Percentiles rank a stretch among this genome's conserved stretches.
Conservation (phyloP, 768 basidiomycete genomes). For the Russula sp. region DNA sequence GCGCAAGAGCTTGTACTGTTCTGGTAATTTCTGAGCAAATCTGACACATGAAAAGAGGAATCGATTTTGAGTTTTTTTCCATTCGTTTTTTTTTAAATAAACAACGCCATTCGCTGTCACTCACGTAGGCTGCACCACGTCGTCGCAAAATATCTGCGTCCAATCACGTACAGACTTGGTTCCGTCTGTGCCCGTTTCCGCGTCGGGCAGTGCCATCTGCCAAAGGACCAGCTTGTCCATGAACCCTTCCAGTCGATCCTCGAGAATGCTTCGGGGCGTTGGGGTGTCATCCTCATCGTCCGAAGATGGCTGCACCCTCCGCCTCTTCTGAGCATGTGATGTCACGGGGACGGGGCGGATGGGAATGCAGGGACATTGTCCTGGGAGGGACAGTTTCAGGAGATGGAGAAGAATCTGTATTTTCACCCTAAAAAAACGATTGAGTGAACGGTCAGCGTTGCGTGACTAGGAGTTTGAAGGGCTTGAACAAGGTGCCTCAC, state of each 20-base stretch:
- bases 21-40: constrained; percentile 2
- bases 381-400: constrained; percentile 56
- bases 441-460: no score
- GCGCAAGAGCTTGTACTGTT: constrained; percentile 22
- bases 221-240: constrained; percentile 70
- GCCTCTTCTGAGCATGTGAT: constrained; percentile 15
- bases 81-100: neutral
- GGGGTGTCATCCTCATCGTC: constrained; percentile 10
- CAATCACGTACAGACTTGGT: constrained; percentile 41
- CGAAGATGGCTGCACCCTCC: constrained; percentile 22
- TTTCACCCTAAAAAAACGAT: constrained; percentile 48
- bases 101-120: constrained; percentile 22
- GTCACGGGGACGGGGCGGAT: constrained; percentile 16
- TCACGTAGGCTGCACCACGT: constrained; percentile 58
- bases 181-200: constrained; percentile 24
- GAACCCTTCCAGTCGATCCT: constrained; percentile 61
- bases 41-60: neutral
- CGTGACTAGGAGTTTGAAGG: neutral
- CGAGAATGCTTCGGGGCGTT: constrained; percentile 25
- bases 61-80: neutral
- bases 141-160: constrained; percentile 66
- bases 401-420: constrained; percentile 70
- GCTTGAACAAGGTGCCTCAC: constrained; percentile 31
- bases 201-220: constrained; percentile 49
- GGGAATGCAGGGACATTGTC: constrained; percentile 29